phyloP scores from a whole-genome alignment of 129 eudicot species.

The Flaveria brownii region DNA sequence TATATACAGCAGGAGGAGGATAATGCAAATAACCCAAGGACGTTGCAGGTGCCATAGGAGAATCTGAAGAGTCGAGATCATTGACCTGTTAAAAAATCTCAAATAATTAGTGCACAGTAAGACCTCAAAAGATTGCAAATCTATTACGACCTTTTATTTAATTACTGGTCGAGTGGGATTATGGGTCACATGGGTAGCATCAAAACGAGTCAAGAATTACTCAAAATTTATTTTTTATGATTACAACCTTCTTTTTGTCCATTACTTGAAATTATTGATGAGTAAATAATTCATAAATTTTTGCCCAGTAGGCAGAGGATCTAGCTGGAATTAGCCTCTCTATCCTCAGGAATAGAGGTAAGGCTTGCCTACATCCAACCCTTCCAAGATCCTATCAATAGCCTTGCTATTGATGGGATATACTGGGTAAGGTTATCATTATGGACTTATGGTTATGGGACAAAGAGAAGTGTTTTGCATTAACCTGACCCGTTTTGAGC shows the following conservation, averaged over 20 bases:
- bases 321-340: too few relatives aligned
- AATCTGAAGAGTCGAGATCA: slow-evolving; percentile 84
- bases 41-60: slow-evolving; percentile 74
- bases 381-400: too few relatives aligned
- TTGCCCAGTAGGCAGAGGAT: too few relatives aligned
- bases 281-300: too few relatives aligned
- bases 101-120: slow-evolving; percentile 8
- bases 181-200: slow-evolving; percentile 1
- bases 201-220: neutral
- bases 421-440: too few relatives aligned
- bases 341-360: too few relatives aligned
- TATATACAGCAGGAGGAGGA: slow-evolving; percentile 89
- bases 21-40: slow-evolving; percentile 77
- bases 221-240: neutral
- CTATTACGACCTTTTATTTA: neutral
- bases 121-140: slow-evolving; percentile 1
- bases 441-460: too few relatives aligned
- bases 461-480: neutral
- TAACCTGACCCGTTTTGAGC: neutral
- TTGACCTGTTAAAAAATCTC: slow-evolving; percentile 68
- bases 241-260: neutral
- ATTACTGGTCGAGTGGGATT: neutral
- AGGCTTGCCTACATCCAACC: too few relatives aligned
- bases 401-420: too few relatives aligned
- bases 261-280: too few relatives aligned